Percentiles rank a stretch among this genome's conserved stretches.
phyloP scores from a whole-genome alignment of 192 early-diverging fungal species.

The Phycomyces blakesleeanus region DNA sequence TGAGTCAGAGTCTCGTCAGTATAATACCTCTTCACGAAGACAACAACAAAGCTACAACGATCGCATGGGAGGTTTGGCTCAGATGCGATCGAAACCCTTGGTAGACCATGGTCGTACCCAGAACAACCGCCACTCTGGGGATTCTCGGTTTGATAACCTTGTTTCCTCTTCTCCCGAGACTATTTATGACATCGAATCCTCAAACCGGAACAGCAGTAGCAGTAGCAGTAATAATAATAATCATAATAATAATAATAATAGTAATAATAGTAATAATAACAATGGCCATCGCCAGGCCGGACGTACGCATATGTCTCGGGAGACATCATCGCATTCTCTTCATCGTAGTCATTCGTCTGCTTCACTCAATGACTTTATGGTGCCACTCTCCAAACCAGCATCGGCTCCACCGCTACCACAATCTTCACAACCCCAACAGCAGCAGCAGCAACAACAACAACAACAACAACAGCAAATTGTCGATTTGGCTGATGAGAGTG shows the following conservation, averaged over 20 bases:
- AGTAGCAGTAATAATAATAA: no score
- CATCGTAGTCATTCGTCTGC: neutral
- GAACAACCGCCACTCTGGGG: neutral
- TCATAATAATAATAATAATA: neutral
- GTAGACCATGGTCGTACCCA: neutral
- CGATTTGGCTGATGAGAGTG: constrained; percentile 3
- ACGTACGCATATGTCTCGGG: neutral
- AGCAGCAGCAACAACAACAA: no score
- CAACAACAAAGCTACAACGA: neutral
- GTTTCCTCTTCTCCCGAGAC: neutral
- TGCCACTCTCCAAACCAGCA: neutral
- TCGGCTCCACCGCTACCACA: neutral
- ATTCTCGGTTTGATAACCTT: neutral
- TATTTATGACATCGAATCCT: neutral
- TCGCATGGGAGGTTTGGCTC: neutral
- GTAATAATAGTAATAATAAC: neutral
- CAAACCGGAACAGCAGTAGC: neutral
- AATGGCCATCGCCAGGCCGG: neutral
- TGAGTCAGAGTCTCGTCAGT: neutral
- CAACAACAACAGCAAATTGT: no score
- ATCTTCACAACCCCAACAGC: no score
- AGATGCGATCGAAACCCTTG: neutral
- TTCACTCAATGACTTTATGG: neutral
- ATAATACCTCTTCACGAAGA: neutral
- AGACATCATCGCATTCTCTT: neutral